Conservation (phyloP, 2,329 filamentous ascomycete species). For the Gnomoniopsis smithogilvyi region DNA sequence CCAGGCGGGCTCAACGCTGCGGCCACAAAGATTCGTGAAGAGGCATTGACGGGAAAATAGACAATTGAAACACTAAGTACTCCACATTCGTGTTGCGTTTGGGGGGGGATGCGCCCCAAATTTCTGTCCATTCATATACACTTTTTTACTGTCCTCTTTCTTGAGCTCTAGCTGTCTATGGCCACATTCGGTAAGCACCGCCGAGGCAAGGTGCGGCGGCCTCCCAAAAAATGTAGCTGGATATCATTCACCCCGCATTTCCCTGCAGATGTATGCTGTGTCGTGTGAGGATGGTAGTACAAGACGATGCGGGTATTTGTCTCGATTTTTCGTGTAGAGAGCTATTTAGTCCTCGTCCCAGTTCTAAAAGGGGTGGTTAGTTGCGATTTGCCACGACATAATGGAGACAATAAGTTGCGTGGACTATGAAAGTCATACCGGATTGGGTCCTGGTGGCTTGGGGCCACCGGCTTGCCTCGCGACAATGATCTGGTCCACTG, state of each 20-base stretch:
- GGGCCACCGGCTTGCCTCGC: constrained; percentile 95
- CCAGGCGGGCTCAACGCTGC: not conserved
- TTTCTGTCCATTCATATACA: constrained; percentile 1
- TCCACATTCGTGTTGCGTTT: not conserved
- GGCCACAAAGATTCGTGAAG: not conserved
- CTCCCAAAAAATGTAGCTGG: constrained; percentile 8
- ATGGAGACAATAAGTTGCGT: constrained; percentile 37
- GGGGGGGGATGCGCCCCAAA: not conserved
- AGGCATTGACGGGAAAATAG: not conserved
- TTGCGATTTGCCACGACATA: not conserved
- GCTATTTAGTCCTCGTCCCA: constrained; percentile 58
- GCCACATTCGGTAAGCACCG: constrained; percentile 1
- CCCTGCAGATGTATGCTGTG: constrained; percentile 7
- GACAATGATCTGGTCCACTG: constrained; percentile 98
- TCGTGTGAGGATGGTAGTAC: constrained; percentile 1
- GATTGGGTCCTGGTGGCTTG: constrained; percentile 93
- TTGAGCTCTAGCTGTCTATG: constrained; percentile 7
- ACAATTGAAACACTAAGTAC: not conserved
- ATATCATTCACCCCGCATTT: constrained; percentile 11
- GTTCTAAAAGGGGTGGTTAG: constrained; percentile 42
- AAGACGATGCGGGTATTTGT: not conserved
- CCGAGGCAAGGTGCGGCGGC: not conserved
- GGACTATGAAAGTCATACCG: constrained; percentile 41
- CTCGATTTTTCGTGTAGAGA: not conserved
- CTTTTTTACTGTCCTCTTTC: not conserved